Base-by-base conservation (phyloP, 192 early-diverging fungal species). In the Backusella psychrophila region DNA sequence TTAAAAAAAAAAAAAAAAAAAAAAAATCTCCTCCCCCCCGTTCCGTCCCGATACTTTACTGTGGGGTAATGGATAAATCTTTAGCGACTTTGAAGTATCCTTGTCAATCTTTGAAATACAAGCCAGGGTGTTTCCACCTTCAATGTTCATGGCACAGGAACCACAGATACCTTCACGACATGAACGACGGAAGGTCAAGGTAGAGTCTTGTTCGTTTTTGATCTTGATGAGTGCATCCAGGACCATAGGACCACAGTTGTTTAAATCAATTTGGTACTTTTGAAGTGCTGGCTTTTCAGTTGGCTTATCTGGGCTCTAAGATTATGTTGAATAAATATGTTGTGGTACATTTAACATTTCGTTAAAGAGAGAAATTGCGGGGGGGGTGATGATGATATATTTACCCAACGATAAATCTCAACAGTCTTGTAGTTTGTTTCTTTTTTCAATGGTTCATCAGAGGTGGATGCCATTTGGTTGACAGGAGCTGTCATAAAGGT, bases 101-200 rank as follows among this genome's bases (percentile, higher is more conserved):
- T 93, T 87, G 67, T 96, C 91, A 75, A 99, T 96, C 72, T 94
- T 92, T 81, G 86, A 88, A 72, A 97, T 89, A 87, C 96, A 99
- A n/a, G 97, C 97, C 53, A 99, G 86, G 33, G 96, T 99, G 89
- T 99, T 99, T 31, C 83, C 86, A 71, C 97, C 97, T 81, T 93
- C 92, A 84, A 99, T 99, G 91, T 99, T 99, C 97, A 99, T 99
- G 70, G 97, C 93, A 78, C 97, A 98, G 63, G 95, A 96, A 69
- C 97, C 97, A 80, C 97, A 98, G 78, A 98, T 98, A 69, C 95
- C 95, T 87, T 98, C 97, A 84, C 96, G 94, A 87, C 97, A 97
- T 31, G 95, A 96, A 69, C 96, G 90, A 83, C 97, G 93, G 91
- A 98, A 96, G 31, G 97, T 96, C 31, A 97, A 87, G 21, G 97